phyloP scores from a whole-genome alignment of 257 asterid genomes.

The Petunia axillaris region DNA sequence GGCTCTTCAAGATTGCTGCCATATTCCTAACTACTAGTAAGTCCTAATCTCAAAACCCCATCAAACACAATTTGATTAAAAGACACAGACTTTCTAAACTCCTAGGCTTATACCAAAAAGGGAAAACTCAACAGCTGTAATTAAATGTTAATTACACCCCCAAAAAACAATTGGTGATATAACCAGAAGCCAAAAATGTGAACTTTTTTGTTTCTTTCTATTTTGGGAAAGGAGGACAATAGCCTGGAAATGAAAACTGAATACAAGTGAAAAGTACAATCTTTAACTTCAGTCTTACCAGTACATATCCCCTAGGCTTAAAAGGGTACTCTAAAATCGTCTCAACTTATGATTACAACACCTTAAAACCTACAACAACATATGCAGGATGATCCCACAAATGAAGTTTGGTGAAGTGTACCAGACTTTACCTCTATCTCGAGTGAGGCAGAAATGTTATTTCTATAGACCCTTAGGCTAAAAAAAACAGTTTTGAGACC shows the following conservation, averaged over 20 bases:
- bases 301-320: neutral
- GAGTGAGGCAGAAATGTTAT: no score
- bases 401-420: no score
- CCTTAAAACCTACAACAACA: neutral
- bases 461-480: no score
- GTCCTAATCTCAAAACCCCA: conserved; percentile 30
- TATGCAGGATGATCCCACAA: no score
- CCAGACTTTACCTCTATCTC: no score
- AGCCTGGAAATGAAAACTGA: neutral
- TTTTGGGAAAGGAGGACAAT: conserved; percentile 3
- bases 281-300: conserved; percentile 22
- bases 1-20: conserved; percentile 39
- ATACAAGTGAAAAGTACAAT: neutral
- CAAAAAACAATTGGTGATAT: neutral
- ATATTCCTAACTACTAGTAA: conserved; percentile 26
- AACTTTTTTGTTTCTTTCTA: neutral
- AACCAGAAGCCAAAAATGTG: neutral
- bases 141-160: neutral
- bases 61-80: conserved; percentile 21
- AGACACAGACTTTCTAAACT: conserved; percentile 5
- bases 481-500: no score
- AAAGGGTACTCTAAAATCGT: neutral
- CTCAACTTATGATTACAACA: neutral
- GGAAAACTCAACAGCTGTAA: neutral
- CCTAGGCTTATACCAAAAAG: conserved; percentile 23